Conservation (phyloP, 1,284 basidiomycete species). For the Tilletia setariae region DNA sequence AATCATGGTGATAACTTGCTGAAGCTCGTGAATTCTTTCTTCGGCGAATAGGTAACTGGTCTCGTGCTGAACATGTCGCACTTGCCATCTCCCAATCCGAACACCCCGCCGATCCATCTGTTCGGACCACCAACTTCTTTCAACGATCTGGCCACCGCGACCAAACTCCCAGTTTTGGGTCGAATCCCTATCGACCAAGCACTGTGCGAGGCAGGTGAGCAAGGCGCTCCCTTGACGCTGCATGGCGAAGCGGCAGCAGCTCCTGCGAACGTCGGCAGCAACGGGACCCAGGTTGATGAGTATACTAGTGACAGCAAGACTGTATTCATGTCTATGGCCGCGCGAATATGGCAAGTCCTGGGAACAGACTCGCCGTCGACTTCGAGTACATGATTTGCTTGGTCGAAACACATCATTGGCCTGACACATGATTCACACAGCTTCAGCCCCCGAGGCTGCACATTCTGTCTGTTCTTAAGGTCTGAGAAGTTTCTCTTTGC, state of each 20-base stretch:
- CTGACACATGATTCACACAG: neutral
- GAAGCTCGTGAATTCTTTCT: neutral
- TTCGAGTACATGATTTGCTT: neutral
- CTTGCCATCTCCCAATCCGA: slow-evolving; percentile 68
- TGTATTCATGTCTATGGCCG: neutral
- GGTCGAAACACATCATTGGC: too few species aligned
- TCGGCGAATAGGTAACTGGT: slow-evolving; percentile 69
- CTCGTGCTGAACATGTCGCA: slow-evolving; percentile 86
- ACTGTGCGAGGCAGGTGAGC: slow-evolving; percentile 74
- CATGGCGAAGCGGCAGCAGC: neutral
- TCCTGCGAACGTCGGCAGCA: neutral
- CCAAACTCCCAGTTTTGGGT: slow-evolving; percentile 71
- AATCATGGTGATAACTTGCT: too few species aligned
- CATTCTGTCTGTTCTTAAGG: too few species aligned
- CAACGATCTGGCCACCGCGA: slow-evolving; percentile 63
- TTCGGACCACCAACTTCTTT: slow-evolving; percentile 75
- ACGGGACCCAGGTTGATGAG: neutral
- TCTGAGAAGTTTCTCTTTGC: too few species aligned
- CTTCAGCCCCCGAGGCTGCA: too few species aligned
- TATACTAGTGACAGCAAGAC: neutral
- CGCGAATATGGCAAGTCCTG: neutral
- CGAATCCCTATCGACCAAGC: slow-evolving; percentile 76
- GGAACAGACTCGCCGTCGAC: neutral
- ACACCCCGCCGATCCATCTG: slow-evolving; percentile 64
- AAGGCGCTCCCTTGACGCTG: slow-evolving; percentile 62